Base-by-base conservation (phyloP, 768 basidiomycete genomes). In the Lyophyllum atratum region DNA sequence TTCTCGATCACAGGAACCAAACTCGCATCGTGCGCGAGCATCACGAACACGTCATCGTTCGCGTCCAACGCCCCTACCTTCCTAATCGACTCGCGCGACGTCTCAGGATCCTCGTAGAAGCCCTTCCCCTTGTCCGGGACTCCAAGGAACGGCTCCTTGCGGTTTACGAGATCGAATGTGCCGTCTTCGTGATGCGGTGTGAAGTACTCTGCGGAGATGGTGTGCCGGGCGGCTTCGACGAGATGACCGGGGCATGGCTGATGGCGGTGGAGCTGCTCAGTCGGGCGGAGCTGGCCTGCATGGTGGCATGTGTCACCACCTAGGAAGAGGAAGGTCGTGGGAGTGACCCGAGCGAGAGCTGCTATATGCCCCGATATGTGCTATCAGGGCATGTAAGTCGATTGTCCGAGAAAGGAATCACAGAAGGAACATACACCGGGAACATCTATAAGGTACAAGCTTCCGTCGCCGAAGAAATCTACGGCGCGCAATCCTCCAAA, bases 31-130 rank as follows among this genome's bases (percentile, higher is more conserved):
- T 54, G 42, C 9, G 52, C 42, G 21, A 54, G 26, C 19, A 54
- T 33, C 43, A 54, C 28, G 24, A 54, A 54, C 14, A 54, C 52
- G 33, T 54, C 52, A 15, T 54, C 52, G 44, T 54, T 54, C 3
- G 43, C 52, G 22, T 54, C 52, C 21, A 54, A 46, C 19, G 29
- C 29, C 19, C 29, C 19, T 21, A 54, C 1, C 11, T 54, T 45
- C 9, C 28, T 11, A 24, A 54, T 42, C 22, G 52, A 45, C 10
- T 45, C 52, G 1, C 52, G 52, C 11, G 52, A 2, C 24, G 25
- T 19, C 44, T 31, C 22, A 10, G 42, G 43, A 46, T 54, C 52
- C 17, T 54, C 25, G 42, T 54, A 54, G n/a, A 21, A 44, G 9
- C 21, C 21, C 5, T n/a, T n/a, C n/a, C n/a, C n/a, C n/a, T 46